Evolutionary conservation across 1,284 basidiomycete genomes (phyloP).

Genomic region (Cyathus pygmaeus): DNA sequence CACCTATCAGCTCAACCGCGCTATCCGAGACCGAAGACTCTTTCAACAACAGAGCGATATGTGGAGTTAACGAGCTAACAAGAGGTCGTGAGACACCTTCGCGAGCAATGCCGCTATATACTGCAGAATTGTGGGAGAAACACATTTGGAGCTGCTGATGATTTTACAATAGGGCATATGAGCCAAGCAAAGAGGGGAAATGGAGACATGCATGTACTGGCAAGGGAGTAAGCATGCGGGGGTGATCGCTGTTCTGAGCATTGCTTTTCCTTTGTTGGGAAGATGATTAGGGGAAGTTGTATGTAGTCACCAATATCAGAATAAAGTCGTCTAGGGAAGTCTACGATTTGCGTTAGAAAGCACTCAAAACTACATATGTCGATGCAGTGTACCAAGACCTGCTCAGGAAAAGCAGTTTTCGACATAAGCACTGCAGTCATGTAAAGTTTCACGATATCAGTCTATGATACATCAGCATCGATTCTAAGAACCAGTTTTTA

Average conservation of each 20-base stretch:
- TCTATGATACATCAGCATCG: slow-evolving; percentile 40
- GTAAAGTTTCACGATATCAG: slow-evolving; percentile 64
- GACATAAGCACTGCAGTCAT: slow-evolving; percentile 64
- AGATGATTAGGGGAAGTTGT: slow-evolving; percentile 62
- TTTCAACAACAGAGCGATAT: slow-evolving; percentile 66
- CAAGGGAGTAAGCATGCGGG: slow-evolving; percentile 77
- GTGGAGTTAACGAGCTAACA: slow-evolving; percentile 62
- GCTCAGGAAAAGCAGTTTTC: slow-evolving; percentile 59
- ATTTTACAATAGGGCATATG: too few species aligned
- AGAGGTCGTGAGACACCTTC: slow-evolving; percentile 84
- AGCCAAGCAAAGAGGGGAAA: too few species aligned
- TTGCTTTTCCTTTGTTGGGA: slow-evolving; percentile 80
- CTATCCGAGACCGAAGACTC: slow-evolving; percentile 55
- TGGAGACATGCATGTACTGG: slow-evolving; percentile 51
- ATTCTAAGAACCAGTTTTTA: neutral
- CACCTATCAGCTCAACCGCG: slow-evolving; percentile 28
- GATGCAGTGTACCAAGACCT: slow-evolving; percentile 56
- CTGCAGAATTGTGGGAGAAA: slow-evolving; percentile 67
- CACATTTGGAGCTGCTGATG: slow-evolving; percentile 78
- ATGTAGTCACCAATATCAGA: slow-evolving; percentile 54
- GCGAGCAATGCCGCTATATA: slow-evolving; percentile 68
- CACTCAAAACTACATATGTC: neutral
- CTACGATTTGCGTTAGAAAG: slow-evolving; percentile 41
- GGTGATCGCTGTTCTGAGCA: too few species aligned
- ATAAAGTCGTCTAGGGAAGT: slow-evolving; percentile 71